Percentiles rank a stretch among this genome's conserved stretches.
Evolutionary conservation across 306 rosid genomes (phyloP).

Genomic region (Vigna trinervia): DNA sequence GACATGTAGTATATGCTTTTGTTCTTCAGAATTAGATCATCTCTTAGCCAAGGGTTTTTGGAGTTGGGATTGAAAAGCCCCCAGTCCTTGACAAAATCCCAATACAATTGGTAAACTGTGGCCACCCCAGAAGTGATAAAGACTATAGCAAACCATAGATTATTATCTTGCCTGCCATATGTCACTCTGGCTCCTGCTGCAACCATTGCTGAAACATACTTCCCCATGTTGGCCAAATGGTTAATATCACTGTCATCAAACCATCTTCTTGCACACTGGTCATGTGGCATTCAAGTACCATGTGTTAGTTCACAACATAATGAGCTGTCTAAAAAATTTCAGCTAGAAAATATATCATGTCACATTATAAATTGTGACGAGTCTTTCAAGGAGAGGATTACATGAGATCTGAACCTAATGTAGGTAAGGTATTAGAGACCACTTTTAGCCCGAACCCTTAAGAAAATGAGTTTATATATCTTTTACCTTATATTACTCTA

Average conservation of each 20-base stretch:
- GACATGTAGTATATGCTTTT: conserved; percentile 77
- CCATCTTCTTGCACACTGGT: conserved; percentile 89
- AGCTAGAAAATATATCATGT: background rate
- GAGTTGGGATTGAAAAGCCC: conserved; percentile 75
- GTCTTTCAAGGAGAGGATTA: too few relatives aligned
- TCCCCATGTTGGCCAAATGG: conserved; percentile 93
- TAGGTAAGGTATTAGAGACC: too few relatives aligned
- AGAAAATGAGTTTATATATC: too few relatives aligned
- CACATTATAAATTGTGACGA: too few relatives aligned
- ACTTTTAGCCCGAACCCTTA: too few relatives aligned
- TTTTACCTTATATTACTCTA: too few relatives aligned
- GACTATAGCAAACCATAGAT: conserved; percentile 63
- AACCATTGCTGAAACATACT: conserved; percentile 93
- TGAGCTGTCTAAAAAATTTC: background rate
- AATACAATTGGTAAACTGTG: conserved; percentile 81
- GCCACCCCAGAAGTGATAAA: conserved; percentile 73
- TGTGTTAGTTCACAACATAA: conserved; percentile 38
- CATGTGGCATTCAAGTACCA: conserved; percentile 34
- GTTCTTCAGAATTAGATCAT: conserved; percentile 77
- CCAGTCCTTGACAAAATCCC: conserved; percentile 98
- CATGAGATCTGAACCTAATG: too few relatives aligned
- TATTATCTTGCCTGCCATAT: conserved; percentile 49
- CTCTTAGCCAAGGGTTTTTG: conserved; percentile 76
- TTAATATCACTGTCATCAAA: conserved; percentile 62
- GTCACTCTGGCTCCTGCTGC: conserved; percentile 82